A percentile compares a stretch with the other conserved stretches of the same genome.
Evolutionary conservation across 495 filamentous ascomycete genomes (phyloP).

Genomic region (Penicillium argentinense): DNA sequence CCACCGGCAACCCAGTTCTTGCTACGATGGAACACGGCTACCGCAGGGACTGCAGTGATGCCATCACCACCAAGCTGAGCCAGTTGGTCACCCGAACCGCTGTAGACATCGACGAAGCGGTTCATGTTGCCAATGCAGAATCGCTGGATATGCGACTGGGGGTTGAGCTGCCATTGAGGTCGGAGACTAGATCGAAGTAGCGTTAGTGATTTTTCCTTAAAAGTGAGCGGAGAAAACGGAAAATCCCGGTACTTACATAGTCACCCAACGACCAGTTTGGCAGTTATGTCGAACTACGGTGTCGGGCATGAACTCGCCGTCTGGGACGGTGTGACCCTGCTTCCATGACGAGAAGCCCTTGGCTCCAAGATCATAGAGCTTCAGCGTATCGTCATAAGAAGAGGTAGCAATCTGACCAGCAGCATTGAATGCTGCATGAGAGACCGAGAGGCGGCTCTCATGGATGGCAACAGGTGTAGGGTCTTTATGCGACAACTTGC

Average conservation of each 20-base stretch:
- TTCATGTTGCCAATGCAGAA: slow-evolving; percentile 98
- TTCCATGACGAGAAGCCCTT: slow-evolving; percentile 60
- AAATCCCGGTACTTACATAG: slow-evolving; percentile 51
- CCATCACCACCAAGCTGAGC: slow-evolving; percentile 86
- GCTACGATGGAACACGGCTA: slow-evolving; percentile 84
- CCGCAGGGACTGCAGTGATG: slow-evolving; percentile 92
- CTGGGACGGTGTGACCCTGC: slow-evolving; percentile 55
- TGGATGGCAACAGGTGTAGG: slow-evolving; percentile 80
- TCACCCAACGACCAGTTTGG: slow-evolving; percentile 85
- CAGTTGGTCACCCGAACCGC: slow-evolving; percentile 75
- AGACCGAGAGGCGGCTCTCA: slow-evolving; percentile 78
- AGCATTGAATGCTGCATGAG: slow-evolving; percentile 83
- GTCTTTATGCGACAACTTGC: slow-evolving; percentile 64
- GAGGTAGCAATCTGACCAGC: slow-evolving; percentile 84
- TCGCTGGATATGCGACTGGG: slow-evolving; percentile 72
- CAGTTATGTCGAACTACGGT: slow-evolving; percentile 83
- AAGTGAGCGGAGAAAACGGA: neutral
- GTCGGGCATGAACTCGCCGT: slow-evolving; percentile 65
- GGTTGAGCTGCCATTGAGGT: slow-evolving; percentile 85
- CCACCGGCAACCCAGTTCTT: slow-evolving; percentile 91
- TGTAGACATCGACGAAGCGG: slow-evolving; percentile 90
- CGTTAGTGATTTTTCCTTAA: neutral
- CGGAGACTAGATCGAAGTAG: slow-evolving; percentile 64
- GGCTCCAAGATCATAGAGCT: slow-evolving; percentile 76
- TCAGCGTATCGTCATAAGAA: slow-evolving; percentile 92